Percentiles rank a stretch among this genome's conserved stretches.
phyloP scores from a whole-genome alignment of 768 basidiomycete genomes.

The Mycena pura region DNA sequence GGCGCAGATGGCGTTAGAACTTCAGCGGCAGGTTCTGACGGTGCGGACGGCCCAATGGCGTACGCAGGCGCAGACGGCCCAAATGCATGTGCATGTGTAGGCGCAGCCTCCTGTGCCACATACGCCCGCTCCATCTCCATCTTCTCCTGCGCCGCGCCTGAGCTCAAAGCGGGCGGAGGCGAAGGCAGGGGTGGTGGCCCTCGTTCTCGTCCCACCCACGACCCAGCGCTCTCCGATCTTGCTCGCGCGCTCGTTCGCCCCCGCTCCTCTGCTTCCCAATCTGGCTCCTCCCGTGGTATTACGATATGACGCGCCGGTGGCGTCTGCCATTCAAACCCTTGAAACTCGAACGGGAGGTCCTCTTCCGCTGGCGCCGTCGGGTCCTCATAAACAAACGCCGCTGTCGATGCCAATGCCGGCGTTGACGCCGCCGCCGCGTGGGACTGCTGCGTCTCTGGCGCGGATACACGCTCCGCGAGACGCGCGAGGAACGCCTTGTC shows the following conservation, averaged over 20 bases:
- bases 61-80: background rate
- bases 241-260: no score
- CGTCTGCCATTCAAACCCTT: no score
- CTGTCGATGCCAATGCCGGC: background rate
- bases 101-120: slow-evolving; percentile 6
- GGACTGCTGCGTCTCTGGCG: slow-evolving; percentile 38
- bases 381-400: background rate
- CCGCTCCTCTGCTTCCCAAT: no score
- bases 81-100: background rate
- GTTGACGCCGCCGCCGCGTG: background rate
- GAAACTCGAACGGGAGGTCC: background rate
- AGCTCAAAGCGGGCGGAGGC: background rate
- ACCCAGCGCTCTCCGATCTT: no score
- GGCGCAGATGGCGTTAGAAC: no score
- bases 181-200: background rate
- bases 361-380: background rate
- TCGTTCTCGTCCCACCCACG: no score
- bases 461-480: slow-evolving; percentile 57
- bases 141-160: slow-evolving; percentile 12
- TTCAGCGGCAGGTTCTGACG: no score
- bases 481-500: slow-evolving; percentile 66
- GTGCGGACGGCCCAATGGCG: no score
- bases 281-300: no score
- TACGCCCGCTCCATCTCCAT: slow-evolving; percentile 24
- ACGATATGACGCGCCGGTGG: no score